Percentiles rank a stretch among this genome's conserved stretches.
Evolutionary conservation across 805 yeast genomes (phyloP).

Genomic region (Saccharomycopsis selenospora): DNA sequence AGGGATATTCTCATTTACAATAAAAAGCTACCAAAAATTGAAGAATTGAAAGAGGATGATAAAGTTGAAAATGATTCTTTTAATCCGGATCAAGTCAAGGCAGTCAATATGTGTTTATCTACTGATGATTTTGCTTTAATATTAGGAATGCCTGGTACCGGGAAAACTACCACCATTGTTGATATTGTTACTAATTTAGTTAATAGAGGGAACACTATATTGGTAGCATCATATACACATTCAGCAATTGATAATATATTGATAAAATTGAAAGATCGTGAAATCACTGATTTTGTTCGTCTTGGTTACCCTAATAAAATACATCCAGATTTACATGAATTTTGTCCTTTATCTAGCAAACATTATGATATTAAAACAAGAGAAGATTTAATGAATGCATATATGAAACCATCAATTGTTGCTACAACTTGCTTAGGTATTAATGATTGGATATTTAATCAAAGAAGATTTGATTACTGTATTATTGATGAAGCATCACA

Average conservation of each 20-base stretch:
- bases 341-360: conserved; percentile 38
- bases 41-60: too few species aligned
- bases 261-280: conserved; percentile 51
- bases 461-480: conserved; percentile 76
- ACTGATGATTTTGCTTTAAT: conserved; percentile 74
- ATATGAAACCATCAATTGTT: conserved; percentile 59
- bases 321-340: conserved; percentile 53
- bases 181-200: conserved; percentile 59
- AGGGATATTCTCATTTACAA: conserved; percentile 31
- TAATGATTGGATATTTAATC: conserved; percentile 50
- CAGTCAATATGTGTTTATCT: conserved; percentile 56
- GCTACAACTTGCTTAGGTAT: conserved; percentile 87
- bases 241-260: conserved; percentile 94
- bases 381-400: conserved; percentile 40
- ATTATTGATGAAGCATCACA: conserved; percentile 97
- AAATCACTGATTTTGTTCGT: conserved; percentile 46
- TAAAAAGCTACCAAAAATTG: conserved; percentile 9
- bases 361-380: conserved; percentile 28
- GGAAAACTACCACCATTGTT: conserved; percentile 86
- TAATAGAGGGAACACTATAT: conserved; percentile 52
- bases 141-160: conserved; percentile 98
- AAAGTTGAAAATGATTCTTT: conserved; percentile 27
- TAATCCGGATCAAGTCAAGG: conserved; percentile 65
- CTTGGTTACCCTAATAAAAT: conserved; percentile 56
- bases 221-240: conserved; percentile 84